phyloP scores from a whole-genome alignment of 495 filamentous ascomycete genomes.

The Penicillium angulare region DNA sequence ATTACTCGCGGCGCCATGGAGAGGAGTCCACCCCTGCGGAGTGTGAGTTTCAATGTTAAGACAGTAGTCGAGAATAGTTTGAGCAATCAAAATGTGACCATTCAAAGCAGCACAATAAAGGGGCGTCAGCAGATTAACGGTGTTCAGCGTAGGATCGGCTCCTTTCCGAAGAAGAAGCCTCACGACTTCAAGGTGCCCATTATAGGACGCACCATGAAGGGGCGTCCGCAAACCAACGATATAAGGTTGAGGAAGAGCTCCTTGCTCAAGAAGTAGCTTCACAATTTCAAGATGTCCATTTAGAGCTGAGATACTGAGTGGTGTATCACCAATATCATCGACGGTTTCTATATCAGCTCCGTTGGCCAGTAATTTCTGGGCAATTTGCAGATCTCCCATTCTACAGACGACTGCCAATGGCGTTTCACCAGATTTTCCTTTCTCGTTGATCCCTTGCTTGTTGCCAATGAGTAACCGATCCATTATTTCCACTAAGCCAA shows the following conservation, averaged over 20 bases:
- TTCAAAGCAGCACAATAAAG: too few species aligned
- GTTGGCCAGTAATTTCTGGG: neutral
- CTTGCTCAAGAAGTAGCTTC: neutral
- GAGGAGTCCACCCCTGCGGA: neutral
- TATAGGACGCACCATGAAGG: too few species aligned
- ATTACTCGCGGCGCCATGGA: neutral
- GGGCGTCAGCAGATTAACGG: too few species aligned
- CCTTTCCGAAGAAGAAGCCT: too few species aligned
- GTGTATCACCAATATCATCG: too few species aligned
- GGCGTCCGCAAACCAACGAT: too few species aligned
- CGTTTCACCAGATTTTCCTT: neutral
- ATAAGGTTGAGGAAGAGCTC: too few species aligned
- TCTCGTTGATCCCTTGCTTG: neutral
- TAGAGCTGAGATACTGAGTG: neutral
- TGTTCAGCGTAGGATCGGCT: too few species aligned
- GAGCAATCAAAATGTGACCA: too few species aligned
- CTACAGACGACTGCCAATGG: neutral
- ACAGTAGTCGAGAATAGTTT: too few species aligned
- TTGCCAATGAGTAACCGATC: neutral
- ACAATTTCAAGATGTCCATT: conserved; percentile 2
- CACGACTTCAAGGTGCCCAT: too few species aligned
- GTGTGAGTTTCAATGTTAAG: neutral
- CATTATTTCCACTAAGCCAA: neutral
- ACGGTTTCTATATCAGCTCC: neutral
- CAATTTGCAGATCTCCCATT: neutral